These are phyloP conservation scores for Tephrocybe rancida DNA, from an alignment of 768 basidiomycete species.

Conservation along the genomic window DNA sequence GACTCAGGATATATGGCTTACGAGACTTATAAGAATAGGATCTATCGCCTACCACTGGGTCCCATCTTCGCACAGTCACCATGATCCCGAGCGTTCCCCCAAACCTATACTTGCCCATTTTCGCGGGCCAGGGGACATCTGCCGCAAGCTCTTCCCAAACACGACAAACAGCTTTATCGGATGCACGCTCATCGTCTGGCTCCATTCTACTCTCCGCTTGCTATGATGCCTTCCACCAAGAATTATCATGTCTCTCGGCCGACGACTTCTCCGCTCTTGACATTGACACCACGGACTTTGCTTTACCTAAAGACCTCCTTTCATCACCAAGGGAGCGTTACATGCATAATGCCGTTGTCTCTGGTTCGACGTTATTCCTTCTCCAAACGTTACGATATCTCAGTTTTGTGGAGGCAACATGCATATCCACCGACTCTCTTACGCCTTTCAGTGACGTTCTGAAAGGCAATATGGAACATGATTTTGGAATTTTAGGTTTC, in stretches of 20 bases:
- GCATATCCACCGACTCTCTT: constrained; percentile 16
- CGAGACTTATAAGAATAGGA: constrained; percentile 18
- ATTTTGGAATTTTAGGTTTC: constrained; percentile 48
- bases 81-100: constrained; percentile 11
- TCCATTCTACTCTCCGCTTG: constrained; percentile 52
- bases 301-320: constrained; percentile 39
- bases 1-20: constrained; percentile 17
- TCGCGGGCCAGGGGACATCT: constrained; percentile 57
- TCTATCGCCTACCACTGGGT: constrained; percentile 4
- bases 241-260: constrained; percentile 48
- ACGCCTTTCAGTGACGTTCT: constrained; percentile 31
- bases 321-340: constrained; percentile 34
- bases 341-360: constrained; percentile 48
- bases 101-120: constrained; percentile 46
- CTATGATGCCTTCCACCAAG: constrained; percentile 48
- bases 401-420: constrained; percentile 29
- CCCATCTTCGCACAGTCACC: constrained; percentile 1
- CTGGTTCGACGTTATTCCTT: constrained; percentile 50
- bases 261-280: constrained; percentile 33
- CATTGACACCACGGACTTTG: constrained; percentile 49
- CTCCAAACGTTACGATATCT: constrained; percentile 57
- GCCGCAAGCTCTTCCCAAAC: constrained; percentile 31
- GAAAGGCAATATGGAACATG: constrained; percentile 35
- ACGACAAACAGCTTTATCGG: constrained; percentile 39
- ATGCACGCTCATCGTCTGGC: constrained; percentile 43